Base-by-base conservation (phyloP, 148 eudicot species). In the Spergularia marina region DNA sequence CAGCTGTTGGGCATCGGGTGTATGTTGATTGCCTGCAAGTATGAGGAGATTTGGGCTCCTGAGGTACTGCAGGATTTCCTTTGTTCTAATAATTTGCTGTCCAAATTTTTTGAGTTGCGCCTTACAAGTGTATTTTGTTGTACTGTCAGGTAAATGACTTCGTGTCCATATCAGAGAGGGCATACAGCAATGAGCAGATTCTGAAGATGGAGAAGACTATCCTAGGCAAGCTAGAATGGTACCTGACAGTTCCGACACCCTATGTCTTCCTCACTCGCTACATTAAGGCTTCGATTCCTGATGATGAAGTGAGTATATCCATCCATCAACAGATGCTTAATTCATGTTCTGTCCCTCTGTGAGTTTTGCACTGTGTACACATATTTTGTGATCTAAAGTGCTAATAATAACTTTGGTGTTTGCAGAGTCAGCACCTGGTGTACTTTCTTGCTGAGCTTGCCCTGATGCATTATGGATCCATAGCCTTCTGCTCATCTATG, bases 31-130 rank as follows among this genome's bases (percentile, higher is more conserved):
- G 91, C 98, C 68, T 90, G 89, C 82, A 91, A 94, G 76, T 94
- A 94, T 71, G 98, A 91, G 77, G 96, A 94, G 75, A 94, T 94
- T 54, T 94, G 97, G 96, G 97, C 93, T 55, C 97, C 97, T 15
- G 93, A 91, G 85, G 94, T 89, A 83, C 10, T 68, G 73, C 25
- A 21, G 14, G 51, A 65, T 30, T 54, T 10, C 20, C 3, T 51
- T 49, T 67, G 14, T 4, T 34, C 4, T 53, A 14, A 4, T 17
- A 39, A 5, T 55, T 39, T 52, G 12, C 51, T 11, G 36, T 7
- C 62, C 41, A 4, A 5, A 61, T 65, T 4, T 4, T 7, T 49
- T 20, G 39, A 23, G 52, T 9, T 21, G 40, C 9, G 11, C n/a
- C 20, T 6, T 20, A 53, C 23, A 54, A 44, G 53, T 36, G 8